Base-by-base conservation (phyloP, 2,329 filamentous ascomycete species). In the Penicillium freii region DNA sequence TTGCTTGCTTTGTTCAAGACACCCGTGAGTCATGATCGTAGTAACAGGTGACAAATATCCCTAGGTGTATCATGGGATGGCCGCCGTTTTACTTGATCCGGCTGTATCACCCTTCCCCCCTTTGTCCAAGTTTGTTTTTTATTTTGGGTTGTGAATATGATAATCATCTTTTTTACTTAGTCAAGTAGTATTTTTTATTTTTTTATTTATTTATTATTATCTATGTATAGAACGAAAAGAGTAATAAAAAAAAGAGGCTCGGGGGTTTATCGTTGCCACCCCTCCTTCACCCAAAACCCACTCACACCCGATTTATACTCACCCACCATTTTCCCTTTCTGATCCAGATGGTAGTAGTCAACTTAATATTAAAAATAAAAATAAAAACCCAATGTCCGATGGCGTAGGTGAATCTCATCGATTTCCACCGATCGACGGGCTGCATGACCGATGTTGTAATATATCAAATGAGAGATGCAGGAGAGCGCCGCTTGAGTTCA, bases 401-500 rank as follows among this genome's bases (percentile, higher is more conserved):
- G 58, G 62, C 58, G 66, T 68, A 64, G 64, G 70, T 66, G 73
- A 74, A 68, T 70, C 72, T 71, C 65, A 66, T 72, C 63, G 68
- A 71, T 70, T 71, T 59, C 59, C 63, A 67, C 69, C 68, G 75
- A 77, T 77, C 73, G 73, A 75, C 73, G 67, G 65, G 70, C 71
- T 77, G 75, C 75, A 77, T 77, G 75, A 77, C 75, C 72, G 69
- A 66, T 69, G 67, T 67, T 70, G 68, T 69, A 69, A 70, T 69
- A 73, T 75, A 74, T 76, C 75, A 76, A 77, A 77, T 77, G 72
- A 74, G 73, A 77, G 68, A 61, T 70, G 67, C 69, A 72, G 70
- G 60, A 73, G 63, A 65, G 63, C 64, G 68, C 67, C 68, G 67
- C 63, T 62, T 60, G 62, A 60, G 65, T 68, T 68, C 69, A 71